These are phyloP conservation scores for Tuber microsphaerosporum DNA, from an alignment of 495 filamentous ascomycete species.

Conservation along the genomic window DNA sequence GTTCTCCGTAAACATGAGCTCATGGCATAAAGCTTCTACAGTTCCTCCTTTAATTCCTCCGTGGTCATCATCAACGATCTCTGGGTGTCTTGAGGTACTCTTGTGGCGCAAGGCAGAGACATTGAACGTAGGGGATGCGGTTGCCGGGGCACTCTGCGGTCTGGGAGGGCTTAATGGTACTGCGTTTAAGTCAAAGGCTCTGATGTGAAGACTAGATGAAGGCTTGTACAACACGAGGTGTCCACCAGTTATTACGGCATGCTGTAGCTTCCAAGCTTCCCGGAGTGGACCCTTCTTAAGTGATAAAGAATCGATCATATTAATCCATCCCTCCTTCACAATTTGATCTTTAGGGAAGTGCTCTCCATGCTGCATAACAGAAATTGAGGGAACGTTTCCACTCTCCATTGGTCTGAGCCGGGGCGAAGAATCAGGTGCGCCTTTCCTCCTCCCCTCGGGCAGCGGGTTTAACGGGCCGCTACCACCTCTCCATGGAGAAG, in stretches of 20 bases:
- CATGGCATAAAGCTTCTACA: slow-evolving; percentile 42
- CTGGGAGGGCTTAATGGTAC: slow-evolving; percentile 32
- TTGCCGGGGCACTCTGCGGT: slow-evolving; percentile 41
- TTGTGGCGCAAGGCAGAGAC: slow-evolving; percentile 39
- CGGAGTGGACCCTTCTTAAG: slow-evolving; percentile 36
- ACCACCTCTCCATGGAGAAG: slow-evolving; percentile 30
- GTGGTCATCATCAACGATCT: slow-evolving; percentile 34
- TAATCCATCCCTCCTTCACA: slow-evolving; percentile 41
- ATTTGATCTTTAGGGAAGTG: slow-evolving; percentile 18
- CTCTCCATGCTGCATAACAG: slow-evolving; percentile 38
- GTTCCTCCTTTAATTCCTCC: slow-evolving; percentile 38
- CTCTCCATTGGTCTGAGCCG: slow-evolving; percentile 33
- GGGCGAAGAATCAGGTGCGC: slow-evolving; percentile 29
- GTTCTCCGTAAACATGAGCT: slow-evolving; percentile 41
- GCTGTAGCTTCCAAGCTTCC: slow-evolving; percentile 41
- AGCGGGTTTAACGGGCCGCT: slow-evolving; percentile 33
- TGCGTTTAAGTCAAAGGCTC: slow-evolving; percentile 34
- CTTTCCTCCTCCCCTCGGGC: slow-evolving; percentile 35
- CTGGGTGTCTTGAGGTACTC: slow-evolving; percentile 39
- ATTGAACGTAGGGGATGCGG: slow-evolving; percentile 35
- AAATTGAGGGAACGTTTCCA: slow-evolving; percentile 41
- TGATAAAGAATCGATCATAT: slow-evolving; percentile 40
- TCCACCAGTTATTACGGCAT: slow-evolving; percentile 38
- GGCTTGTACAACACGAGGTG: slow-evolving; percentile 40
- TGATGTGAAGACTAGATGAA: slow-evolving; percentile 36